Conservation (phyloP, 148 eudicot species). For the Heliosperma pusillum region DNA sequence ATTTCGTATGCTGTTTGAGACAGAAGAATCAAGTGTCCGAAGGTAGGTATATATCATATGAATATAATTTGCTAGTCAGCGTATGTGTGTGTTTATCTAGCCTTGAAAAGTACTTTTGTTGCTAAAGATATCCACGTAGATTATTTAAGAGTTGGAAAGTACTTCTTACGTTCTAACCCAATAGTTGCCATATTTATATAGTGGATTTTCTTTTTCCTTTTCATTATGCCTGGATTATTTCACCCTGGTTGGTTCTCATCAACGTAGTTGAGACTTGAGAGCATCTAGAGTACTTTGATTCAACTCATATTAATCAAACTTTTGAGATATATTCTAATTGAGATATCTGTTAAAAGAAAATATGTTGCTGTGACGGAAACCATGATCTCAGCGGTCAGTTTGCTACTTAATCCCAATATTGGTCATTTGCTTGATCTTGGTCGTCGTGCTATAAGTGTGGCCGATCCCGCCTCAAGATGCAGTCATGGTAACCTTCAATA, state of each 20-base stretch:
- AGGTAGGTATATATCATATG: conserved; percentile 40
- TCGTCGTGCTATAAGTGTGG: background rate
- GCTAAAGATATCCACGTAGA: background rate
- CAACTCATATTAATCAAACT: background rate
- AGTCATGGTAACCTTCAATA: background rate
- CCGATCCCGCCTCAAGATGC: background rate
- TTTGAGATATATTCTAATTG: background rate
- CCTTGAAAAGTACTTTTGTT: background rate
- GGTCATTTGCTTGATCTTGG: background rate
- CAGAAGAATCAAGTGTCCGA: conserved; percentile 98
- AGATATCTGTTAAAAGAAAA: background rate
- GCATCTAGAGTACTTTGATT: background rate
- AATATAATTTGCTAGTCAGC: background rate
- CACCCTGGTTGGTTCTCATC: background rate
- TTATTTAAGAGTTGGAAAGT: conserved; percentile 1
- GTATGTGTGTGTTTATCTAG: background rate
- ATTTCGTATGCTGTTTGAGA: conserved; percentile 97
- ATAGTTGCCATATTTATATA: background rate
- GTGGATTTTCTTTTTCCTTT: background rate
- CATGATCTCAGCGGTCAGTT: background rate
- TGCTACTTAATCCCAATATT: background rate
- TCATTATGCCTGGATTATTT: background rate
- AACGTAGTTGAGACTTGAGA: background rate
- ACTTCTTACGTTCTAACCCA: background rate
- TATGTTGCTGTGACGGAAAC: background rate